A percentile compares a stretch with the other conserved stretches of the same genome.
phyloP scores from a whole-genome alignment of 371 early-diverging fungal species.

The Conidiobolus incongruus region DNA sequence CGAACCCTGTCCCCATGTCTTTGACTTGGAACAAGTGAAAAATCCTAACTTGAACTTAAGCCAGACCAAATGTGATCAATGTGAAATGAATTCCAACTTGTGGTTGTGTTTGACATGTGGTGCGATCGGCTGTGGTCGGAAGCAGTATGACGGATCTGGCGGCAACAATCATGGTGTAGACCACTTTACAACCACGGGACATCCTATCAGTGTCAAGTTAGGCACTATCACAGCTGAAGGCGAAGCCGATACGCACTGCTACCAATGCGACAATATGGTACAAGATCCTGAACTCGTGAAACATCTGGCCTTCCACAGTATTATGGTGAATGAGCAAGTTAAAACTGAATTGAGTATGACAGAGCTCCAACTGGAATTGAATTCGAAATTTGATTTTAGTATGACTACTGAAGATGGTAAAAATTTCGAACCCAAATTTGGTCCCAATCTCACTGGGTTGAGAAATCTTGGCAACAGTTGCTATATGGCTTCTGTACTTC shows the following conservation, averaged over 20 bases:
- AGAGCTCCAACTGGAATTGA: constrained; percentile 90
- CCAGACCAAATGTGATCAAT: constrained; percentile 57
- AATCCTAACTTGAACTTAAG: constrained; percentile 4
- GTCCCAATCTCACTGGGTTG: constrained; percentile 81
- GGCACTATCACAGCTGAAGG: constrained; percentile 97
- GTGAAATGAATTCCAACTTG: constrained; percentile 69
- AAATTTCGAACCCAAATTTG: constrained; percentile 53
- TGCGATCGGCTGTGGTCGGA: constrained; percentile 54
- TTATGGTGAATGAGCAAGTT: constrained; percentile 49
- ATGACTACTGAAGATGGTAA: constrained; percentile 94
- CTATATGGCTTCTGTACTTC: constrained; percentile 86
- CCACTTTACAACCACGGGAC: constrained; percentile 69
- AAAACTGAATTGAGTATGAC: constrained; percentile 86
- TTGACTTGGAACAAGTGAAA: constrained; percentile 36
- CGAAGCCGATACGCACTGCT: constrained; percentile 83
- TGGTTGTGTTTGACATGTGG: constrained; percentile 68
- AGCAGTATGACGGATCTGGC: constrained; percentile 93
- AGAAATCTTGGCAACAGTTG: constrained; percentile 92
- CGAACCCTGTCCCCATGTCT: constrained; percentile 58
- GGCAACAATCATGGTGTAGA: constrained; percentile 95
- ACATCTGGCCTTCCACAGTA: constrained; percentile 73
- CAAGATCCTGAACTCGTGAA: constrained; percentile 51
- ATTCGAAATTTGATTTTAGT: constrained; percentile 86
- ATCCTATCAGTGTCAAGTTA: constrained; percentile 69
- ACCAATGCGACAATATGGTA: constrained; percentile 63